Evolutionary conservation across 2,329 filamentous ascomycete species (phyloP), one percentile per base, ranked within the genome.

Genomic region (Neofusicoccum kwambonambiense): DNA sequence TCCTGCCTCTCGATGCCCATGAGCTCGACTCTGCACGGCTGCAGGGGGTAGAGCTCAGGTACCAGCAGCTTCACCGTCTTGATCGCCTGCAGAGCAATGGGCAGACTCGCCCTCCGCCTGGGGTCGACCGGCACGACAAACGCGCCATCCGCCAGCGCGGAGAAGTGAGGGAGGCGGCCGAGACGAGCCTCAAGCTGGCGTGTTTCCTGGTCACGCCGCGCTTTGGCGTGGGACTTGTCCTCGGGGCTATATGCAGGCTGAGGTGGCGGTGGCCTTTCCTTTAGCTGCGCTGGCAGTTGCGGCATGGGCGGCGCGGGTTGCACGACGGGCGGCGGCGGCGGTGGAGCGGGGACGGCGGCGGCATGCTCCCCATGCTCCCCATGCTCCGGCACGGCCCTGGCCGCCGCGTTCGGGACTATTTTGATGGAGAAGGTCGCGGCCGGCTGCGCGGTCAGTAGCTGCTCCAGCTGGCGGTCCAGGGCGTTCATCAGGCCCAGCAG

Each of bases 101-200:
- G 89, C 6, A 94, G 82, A 49, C 87, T 84, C 7, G 77, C 75
- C 61, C 83, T 82, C 64, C 86, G 86, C 65, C 83, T 84, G 1
- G 90, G 88, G 67, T 91, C 87, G 2, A 95, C 77, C 0, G 90
- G 89, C 12, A 94, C 74, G 1, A 86, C 89, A 73, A 90, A 94
- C 15, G 87, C 84, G 1, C 89, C 90, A 75, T 93, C 90, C 35
- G 83, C 80, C 1, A 88, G 89, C 68, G 89, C 90, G 35, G 87
- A 84, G 72, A 90, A 95, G 41, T 86, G 76, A 1, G 87, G 82
- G 57, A 90, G 74, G 68, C 89, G 84, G 15, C 89, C 86, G 82
- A 95, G 87, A 37, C 91, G 86, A 34, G 90, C 85, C 77, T 93
- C 90, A 0, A 95, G 82, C 71, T 93, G 90, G 42, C 88, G 85